phyloP scores from a whole-genome alignment of 2,329 filamentous ascomycete genomes.

The Talaromyces islandicus region DNA sequence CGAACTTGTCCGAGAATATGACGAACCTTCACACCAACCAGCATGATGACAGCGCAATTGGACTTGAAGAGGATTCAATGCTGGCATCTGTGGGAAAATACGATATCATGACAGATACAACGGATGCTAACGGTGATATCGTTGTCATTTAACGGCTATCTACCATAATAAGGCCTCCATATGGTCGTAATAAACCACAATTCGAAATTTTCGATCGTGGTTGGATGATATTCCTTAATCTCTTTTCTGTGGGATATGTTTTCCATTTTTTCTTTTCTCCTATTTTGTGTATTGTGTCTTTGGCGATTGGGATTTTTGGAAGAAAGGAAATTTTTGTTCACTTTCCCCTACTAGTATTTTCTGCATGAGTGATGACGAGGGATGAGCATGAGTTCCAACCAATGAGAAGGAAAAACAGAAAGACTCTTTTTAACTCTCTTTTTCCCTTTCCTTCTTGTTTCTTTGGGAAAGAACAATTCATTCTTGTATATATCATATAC shows the following conservation, averaged over 20 bases:
- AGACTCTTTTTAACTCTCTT: not conserved
- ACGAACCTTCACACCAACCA: conserved; percentile 26
- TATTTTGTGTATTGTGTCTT: conserved; percentile 1
- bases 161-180: not conserved
- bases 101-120: conserved; percentile 40
- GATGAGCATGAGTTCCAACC: conserved; percentile 21
- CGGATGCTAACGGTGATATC: conserved; percentile 40
- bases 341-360: not conserved
- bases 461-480: not conserved
- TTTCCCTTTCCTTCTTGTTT: not conserved
- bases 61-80: conserved; percentile 49
- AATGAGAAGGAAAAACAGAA: conserved; percentile 12
- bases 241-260: conserved; percentile 25
- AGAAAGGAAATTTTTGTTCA: not conserved
- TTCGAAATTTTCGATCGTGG: conserved; percentile 6
- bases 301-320: conserved; percentile 6
- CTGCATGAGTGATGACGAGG: conserved; percentile 20
- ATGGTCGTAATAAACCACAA: not conserved
- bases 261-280: conserved; percentile 8
- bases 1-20: conserved; percentile 39
- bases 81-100: conserved; percentile 39
- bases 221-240: conserved; percentile 21
- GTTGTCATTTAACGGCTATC: conserved; percentile 33
- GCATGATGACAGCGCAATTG: conserved; percentile 69
- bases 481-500: not conserved